Evolutionary conservation across 78 protist species (phyloP).

Genomic region (Chrysochromulina tobinii): DNA sequence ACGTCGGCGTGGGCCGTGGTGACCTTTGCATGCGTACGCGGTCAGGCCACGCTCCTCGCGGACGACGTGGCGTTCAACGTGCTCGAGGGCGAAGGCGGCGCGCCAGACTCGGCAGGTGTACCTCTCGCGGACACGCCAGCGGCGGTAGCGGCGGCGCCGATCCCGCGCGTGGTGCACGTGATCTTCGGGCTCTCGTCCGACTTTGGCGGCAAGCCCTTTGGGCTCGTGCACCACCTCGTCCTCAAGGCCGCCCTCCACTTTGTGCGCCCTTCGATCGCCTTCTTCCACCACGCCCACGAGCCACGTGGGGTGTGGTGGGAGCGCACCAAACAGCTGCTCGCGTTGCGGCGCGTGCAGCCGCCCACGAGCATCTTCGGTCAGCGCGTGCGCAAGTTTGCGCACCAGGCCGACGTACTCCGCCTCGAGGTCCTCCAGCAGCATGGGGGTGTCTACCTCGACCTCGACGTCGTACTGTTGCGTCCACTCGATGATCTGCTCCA

Average conservation of each 20-base stretch:
- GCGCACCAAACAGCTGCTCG: background rate
- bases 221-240: slow-evolving; percentile 31
- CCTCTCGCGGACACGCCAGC: background rate
- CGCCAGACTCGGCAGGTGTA: too few relatives aligned
- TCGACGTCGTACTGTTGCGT: slow-evolving; percentile 27
- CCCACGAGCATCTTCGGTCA: background rate
- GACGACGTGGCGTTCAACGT: too few relatives aligned
- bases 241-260: background rate
- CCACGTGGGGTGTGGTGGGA: slow-evolving; percentile 37
- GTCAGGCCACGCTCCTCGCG: too few relatives aligned
- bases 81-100: too few relatives aligned
- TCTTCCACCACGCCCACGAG: slow-evolving; percentile 16
- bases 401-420: slow-evolving; percentile 24
- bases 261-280: background rate
- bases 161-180: slow-evolving; percentile 1
- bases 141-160: background rate
- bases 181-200: slow-evolving; percentile 29
- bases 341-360: background rate
- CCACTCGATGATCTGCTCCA: background rate
- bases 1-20: too few relatives aligned
- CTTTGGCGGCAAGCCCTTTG: slow-evolving; percentile 46
- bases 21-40: too few relatives aligned
- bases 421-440: background rate
- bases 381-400: background rate
- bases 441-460: slow-evolving; percentile 46